These are phyloP conservation scores for Oenanthe sinensis DNA, from an alignment of 129 eudicot species.

Conservation along the genomic window DNA sequence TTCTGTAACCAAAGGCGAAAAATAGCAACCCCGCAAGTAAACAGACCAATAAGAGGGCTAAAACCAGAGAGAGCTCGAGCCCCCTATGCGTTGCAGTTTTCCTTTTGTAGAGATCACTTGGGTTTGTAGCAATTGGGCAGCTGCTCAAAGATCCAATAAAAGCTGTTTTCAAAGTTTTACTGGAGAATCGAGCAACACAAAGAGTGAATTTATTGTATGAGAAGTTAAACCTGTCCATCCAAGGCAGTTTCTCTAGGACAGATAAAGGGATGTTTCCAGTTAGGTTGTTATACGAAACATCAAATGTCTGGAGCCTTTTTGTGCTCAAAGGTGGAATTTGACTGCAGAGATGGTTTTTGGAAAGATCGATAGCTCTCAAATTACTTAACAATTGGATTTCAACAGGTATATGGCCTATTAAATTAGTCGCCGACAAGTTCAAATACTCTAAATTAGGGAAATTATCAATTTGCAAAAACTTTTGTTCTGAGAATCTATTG, in stretches of 20 bases:
- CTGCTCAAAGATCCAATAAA: not conserved
- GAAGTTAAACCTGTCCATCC: constrained; percentile 3
- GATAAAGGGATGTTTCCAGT: not conserved
- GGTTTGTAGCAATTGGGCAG: constrained; percentile 1
- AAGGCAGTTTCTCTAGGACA: constrained; percentile 19
- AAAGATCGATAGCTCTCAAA: not conserved
- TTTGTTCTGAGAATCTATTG: constrained; percentile 3
- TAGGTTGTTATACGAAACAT: constrained; percentile 1
- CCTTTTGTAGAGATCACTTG: not conserved
- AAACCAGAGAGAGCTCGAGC: not conserved
- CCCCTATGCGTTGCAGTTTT: not conserved
- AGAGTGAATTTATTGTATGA: constrained; percentile 1
- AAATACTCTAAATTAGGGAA: not conserved
- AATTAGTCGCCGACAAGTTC: not conserved
- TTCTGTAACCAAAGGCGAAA: constrained; percentile 39
- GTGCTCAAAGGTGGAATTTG: not conserved
- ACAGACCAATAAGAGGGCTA: not conserved
- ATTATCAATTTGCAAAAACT: not conserved
- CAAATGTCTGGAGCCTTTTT: not conserved
- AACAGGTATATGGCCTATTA: not conserved
- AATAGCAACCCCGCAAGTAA: not conserved
- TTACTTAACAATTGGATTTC: not conserved
- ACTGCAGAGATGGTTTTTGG: not conserved
- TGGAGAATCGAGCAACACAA: not conserved
- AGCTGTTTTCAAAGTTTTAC: not conserved